A percentile compares a stretch with the other conserved stretches of the same genome.
Conservation (phyloP, 2,329 filamentous ascomycete genomes). For the Hymenoscyphus repandus region DNA sequence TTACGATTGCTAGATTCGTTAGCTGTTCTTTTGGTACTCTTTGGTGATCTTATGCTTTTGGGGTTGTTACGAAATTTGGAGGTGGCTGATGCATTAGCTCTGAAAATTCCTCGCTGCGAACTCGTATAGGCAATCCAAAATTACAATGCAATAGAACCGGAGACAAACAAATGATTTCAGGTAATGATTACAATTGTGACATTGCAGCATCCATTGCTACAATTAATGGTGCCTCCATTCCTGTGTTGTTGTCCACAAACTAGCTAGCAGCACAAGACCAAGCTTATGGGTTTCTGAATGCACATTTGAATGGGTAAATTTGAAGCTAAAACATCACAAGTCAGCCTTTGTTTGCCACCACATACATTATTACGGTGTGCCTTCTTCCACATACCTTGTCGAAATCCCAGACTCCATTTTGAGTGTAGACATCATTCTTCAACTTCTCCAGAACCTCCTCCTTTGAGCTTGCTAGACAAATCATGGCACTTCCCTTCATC, state of each 20-base stretch:
- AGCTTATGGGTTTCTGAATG: constrained; percentile 5
- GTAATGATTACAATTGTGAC: too few species aligned
- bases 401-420: constrained; percentile 73
- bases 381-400: constrained; percentile 56
- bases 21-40: too few species aligned
- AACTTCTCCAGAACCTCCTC: constrained; percentile 65
- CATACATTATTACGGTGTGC: too few species aligned
- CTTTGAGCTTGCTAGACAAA: constrained; percentile 59
- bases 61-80: too few species aligned
- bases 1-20: background rate
- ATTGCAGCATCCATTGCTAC: too few species aligned
- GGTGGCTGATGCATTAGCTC: too few species aligned
- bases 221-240: too few species aligned
- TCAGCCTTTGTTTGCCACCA: background rate
- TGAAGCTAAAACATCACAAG: background rate
- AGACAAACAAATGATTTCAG: too few species aligned
- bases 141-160: too few species aligned
- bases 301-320: constrained; percentile 14
- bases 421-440: constrained; percentile 67
- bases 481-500: constrained; percentile 58
- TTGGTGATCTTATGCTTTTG: too few species aligned
- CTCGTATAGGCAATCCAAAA: too few species aligned
- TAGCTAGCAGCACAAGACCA: background rate
- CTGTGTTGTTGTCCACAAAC: background rate
- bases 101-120: too few species aligned